These are phyloP conservation scores for Singerocomus rubriflavus DNA, from an alignment of 1,284 basidiomycete species.

Conservation along the genomic window DNA sequence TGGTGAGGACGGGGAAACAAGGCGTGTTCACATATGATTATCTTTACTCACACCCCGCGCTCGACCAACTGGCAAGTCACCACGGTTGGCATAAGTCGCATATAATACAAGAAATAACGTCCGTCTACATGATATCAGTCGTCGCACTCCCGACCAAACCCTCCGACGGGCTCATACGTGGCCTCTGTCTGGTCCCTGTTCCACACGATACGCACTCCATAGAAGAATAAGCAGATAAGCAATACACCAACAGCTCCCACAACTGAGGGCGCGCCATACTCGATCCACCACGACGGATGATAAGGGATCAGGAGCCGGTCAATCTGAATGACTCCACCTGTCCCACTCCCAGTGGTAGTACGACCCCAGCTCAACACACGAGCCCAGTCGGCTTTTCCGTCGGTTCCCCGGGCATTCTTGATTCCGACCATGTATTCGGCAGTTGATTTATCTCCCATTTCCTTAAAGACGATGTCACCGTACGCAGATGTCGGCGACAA, in stretches of 20 bases:
- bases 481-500: slow-evolving; percentile 61
- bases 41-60: slow-evolving; percentile 7
- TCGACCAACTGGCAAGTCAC: not conserved
- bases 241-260: slow-evolving; percentile 56
- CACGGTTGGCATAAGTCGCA: slow-evolving; percentile 2
- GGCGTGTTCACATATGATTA: slow-evolving; percentile 18
- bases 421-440: slow-evolving; percentile 79
- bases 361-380: slow-evolving; percentile 79
- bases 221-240: slow-evolving; percentile 70
- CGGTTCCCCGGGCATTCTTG: slow-evolving; percentile 78
- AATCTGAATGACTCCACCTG: slow-evolving; percentile 87
- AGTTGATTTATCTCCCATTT: slow-evolving; percentile 43
- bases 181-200: slow-evolving; percentile 70
- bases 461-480: slow-evolving; percentile 79
- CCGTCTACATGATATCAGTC: slow-evolving; percentile 32
- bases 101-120: slow-evolving; percentile 6
- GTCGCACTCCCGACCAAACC: slow-evolving; percentile 64
- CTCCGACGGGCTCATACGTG: slow-evolving; percentile 81
- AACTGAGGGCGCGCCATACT: slow-evolving; percentile 61
- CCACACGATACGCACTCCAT: slow-evolving; percentile 63
- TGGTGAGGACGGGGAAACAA: slow-evolving; percentile 18
- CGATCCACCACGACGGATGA: slow-evolving; percentile 76
- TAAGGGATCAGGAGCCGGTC: slow-evolving; percentile 85
- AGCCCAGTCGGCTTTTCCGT: slow-evolving; percentile 73
- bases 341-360: slow-evolving; percentile 64